Evolutionary conservation across 2,329 filamentous ascomycete genomes (phyloP), one percentile per base, ranked within the genome.

Genomic region (Madurella fahalii): DNA sequence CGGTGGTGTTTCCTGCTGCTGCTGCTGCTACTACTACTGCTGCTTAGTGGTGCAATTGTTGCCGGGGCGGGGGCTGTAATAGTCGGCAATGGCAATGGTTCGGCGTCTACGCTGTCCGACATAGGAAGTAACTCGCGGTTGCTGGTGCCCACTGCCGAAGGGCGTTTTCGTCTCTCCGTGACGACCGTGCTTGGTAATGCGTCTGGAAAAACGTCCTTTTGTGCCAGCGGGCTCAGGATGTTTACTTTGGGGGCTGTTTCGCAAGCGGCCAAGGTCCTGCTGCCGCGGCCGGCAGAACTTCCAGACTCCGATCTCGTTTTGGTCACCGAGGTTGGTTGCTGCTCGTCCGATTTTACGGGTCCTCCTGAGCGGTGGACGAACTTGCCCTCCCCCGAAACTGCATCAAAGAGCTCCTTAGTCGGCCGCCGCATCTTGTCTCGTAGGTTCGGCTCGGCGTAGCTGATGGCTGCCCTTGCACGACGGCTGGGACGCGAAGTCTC

Each of bases 361-460:
- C 11, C n/a, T 32, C 50, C 34, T 12, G 30, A 18, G 37, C 64
- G 64, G 25, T 60, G 76, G 54, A 69, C 65, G 55, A 77, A 74
- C 64, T 79, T 84, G 32, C 78, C 80, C 61, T 86, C 81, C n/a
- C 81, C 83, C 11, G 79, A 72, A 13, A 93, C 88, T 1, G 88
- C 89, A 68, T 91, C 87, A 37, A 86, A 81, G 9, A 92, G 71
- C 60, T 89, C 83, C 66, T 89, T 89, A 1, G 86, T 88, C 18
- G 89, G 88, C 56, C 89, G 81, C 55, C 89, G 81, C 89, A 94
- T 92, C 72, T 94, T 94, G 66, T 86, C 87, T 58, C 87, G 80
- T 41, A 94, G 75, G 64, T 88, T 93, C 1, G 89, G 89, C 68
- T 93, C 88, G 11, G 88, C 87, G 68, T 94, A 94, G 73, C 87